Base-by-base conservation (phyloP, 768 basidiomycete species). In the Macrolepiota fuliginosa region DNA sequence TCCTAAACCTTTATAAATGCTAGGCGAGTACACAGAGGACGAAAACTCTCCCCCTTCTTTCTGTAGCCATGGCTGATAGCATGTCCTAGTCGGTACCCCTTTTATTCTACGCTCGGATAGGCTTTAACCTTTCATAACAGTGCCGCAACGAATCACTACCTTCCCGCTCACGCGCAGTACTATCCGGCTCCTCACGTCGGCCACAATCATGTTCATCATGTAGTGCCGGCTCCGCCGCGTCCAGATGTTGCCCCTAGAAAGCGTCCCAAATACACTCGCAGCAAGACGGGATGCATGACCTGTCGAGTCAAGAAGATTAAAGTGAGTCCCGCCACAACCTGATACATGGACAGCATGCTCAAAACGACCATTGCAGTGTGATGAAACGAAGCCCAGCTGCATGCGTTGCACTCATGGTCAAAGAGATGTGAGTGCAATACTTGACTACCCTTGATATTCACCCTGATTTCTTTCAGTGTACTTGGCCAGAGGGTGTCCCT, bases 231-330 rank as follows among this genome's bases (percentile, higher is more conserved):
- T 2, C 79, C 77, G 19, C 72, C 81, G 57, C 80, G 82, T 55
- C 75, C 74, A 37, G 89, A 86, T 52, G 62, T 79, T 25, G 68
- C 79, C 15, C 79, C 82, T 68, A 83, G 91, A 62, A 92, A 92
- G 72, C 88, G 92, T 37, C 92, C 92, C 53, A 97, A 97, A 80
- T 96, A 96, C 68, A 94, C 92, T 64, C 85, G 95, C 67, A 93
- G 91, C 75, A 95, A 96, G 78, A 94, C 94, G 1, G 95, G 95
- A 24, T 98, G 95, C 72, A 77, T 96, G 71, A 95, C 92, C 46
- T 98, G 95, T 82, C 84, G 95, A 68, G 85, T 87, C 64, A 95
- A 96, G 81, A 92, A 96, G 81, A 93, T 98, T 70, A 97, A 97
- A 84, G 92, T 91, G 64, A 57, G 82, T 70, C 58, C 35, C 22